phyloP scores from a whole-genome alignment of 371 early-diverging fungal genomes.

The Catenaria anguillulae region DNA sequence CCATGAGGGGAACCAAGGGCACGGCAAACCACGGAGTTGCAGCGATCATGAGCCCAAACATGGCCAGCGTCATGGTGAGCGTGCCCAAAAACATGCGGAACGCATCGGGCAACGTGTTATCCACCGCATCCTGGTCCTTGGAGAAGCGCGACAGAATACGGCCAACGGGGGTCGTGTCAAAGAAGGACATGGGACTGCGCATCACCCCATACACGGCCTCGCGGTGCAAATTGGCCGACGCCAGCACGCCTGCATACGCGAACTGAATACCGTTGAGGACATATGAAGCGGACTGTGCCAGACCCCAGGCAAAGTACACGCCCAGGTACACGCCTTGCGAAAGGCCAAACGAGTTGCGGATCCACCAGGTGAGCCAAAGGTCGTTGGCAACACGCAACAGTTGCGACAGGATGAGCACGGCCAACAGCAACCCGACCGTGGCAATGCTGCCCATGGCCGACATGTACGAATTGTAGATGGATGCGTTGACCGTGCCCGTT shows the following conservation, averaged over 20 bases:
- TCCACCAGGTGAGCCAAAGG: slow-evolving; percentile 21
- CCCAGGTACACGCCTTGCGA: slow-evolving; percentile 6
- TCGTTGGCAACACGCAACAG: slow-evolving; percentile 23
- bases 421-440: neutral
- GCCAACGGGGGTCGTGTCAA: slow-evolving; percentile 72
- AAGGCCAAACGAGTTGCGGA: slow-evolving; percentile 8
- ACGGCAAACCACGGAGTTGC: slow-evolving; percentile 24
- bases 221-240: neutral
- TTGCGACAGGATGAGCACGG: slow-evolving; percentile 9
- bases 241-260: neutral
- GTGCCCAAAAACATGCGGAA: slow-evolving; percentile 42
- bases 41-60: slow-evolving; percentile 39
- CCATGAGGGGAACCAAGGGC: slow-evolving; percentile 3
- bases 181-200: slow-evolving; percentile 77
- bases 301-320: slow-evolving; percentile 10
- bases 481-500: no score
- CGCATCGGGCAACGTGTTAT: slow-evolving; percentile 49
- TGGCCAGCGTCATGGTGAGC: slow-evolving; percentile 38
- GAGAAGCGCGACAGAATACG: slow-evolving; percentile 79
- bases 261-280: slow-evolving; percentile 17
- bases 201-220: slow-evolving; percentile 17
- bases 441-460: slow-evolving; percentile 23
- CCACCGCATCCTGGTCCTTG: slow-evolving; percentile 67
- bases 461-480: slow-evolving; percentile 59
- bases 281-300: slow-evolving; percentile 13